Conservation (phyloP, 2,329 filamentous ascomycete species). For the Tolypocladium endophyticum region DNA sequence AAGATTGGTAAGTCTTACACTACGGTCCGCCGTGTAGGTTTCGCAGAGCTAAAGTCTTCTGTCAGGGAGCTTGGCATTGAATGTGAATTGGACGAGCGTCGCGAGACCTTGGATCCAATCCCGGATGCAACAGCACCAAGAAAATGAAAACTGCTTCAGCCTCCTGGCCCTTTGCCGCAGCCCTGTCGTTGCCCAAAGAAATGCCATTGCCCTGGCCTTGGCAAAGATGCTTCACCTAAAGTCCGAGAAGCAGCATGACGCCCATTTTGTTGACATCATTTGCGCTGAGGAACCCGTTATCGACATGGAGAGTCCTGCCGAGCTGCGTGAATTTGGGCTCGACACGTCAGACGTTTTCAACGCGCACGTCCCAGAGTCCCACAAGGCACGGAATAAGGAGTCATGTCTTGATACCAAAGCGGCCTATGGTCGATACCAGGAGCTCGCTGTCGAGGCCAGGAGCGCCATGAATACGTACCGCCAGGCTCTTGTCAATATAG, state of each 20-base stretch:
- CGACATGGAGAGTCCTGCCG: constrained; percentile 9
- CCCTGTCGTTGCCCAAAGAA: constrained; percentile 41
- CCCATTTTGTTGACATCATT: constrained; percentile 12
- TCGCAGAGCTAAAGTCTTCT: background rate
- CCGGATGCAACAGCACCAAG: constrained; percentile 58
- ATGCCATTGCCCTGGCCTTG: constrained; percentile 31
- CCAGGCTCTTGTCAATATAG: constrained; percentile 33
- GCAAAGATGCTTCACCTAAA: constrained; percentile 28
- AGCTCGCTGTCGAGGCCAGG: constrained; percentile 29
- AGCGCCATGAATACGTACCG: constrained; percentile 33
- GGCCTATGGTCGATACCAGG: constrained; percentile 24
- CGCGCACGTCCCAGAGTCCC: constrained; percentile 7
- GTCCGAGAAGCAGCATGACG: constrained; percentile 12
- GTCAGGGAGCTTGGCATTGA: constrained; percentile 9
- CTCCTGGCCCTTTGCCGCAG: constrained; percentile 65
- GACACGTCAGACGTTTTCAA: constrained; percentile 12
- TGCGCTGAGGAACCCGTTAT: constrained; percentile 11
- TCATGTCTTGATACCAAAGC: constrained; percentile 7
- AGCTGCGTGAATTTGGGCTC: constrained; percentile 21
- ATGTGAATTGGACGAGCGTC: constrained; percentile 52
- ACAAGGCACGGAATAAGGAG: constrained; percentile 7
- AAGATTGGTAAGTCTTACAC: constrained; percentile 17
- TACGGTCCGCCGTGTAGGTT: background rate
- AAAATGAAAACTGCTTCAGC: constrained; percentile 61
- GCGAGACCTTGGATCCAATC: constrained; percentile 54